Conservation (phyloP, 2,329 filamentous ascomycete species). For the Claviceps purpurea region DNA sequence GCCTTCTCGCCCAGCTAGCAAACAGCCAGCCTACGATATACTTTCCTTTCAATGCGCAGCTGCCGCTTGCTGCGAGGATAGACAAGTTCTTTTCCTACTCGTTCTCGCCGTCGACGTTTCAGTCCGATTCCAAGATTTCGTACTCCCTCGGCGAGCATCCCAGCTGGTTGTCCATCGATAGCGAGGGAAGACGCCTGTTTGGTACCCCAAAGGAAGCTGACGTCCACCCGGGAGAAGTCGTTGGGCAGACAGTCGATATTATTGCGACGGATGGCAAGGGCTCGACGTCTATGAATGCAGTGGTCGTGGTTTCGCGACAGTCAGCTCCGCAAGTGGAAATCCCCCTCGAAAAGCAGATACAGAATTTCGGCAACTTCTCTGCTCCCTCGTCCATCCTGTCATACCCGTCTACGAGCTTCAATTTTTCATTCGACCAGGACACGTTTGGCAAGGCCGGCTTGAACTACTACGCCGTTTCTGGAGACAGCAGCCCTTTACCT, state of each 20-base stretch:
- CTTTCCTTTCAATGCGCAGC: conserved; percentile 74
- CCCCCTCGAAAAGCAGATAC: conserved; percentile 45
- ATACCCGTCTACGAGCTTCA: conserved; percentile 39
- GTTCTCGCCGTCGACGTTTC: conserved; percentile 64
- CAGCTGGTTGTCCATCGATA: conserved; percentile 62
- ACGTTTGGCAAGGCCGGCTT: conserved; percentile 50
- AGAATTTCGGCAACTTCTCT: conserved; percentile 43
- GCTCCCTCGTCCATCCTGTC: conserved; percentile 45
- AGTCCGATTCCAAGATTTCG: conserved; percentile 45
- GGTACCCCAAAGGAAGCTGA: conserved; percentile 52
- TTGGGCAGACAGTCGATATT: conserved; percentile 50
- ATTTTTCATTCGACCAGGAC: conserved; percentile 36
- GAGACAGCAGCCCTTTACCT: conserved; percentile 68
- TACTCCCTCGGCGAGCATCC: conserved; percentile 58
- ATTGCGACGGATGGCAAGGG: conserved; percentile 55
- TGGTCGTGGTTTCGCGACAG: conserved; percentile 53
- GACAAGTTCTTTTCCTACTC: conserved; percentile 54
- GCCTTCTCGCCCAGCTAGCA: conserved; percentile 18
- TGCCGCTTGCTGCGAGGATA: conserved; percentile 64
- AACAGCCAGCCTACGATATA: conserved; percentile 28
- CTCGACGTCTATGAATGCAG: conserved; percentile 49
- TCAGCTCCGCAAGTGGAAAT: conserved; percentile 39
- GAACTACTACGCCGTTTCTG: conserved; percentile 65
- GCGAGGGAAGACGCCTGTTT: conserved; percentile 47
- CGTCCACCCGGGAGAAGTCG: conserved; percentile 34